Percentiles rank a stretch among this genome's conserved stretches.
Conservation (phyloP, 73 alveolate genomes). For the Halteria grandinella region DNA sequence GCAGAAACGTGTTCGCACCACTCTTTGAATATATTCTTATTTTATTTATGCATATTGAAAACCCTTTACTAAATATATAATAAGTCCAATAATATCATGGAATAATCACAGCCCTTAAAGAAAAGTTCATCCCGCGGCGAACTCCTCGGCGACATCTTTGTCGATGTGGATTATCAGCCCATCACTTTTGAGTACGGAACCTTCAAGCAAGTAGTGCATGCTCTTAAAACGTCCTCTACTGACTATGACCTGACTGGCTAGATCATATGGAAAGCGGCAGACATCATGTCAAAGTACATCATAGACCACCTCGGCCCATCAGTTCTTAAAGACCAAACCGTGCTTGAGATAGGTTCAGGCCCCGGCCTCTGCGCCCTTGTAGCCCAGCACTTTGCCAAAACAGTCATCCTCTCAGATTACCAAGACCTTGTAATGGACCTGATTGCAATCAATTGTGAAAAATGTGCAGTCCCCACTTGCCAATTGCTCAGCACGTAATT, state of each 20-base stretch:
- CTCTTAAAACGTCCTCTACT: slow-evolving; percentile 63
- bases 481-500: neutral
- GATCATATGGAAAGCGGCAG: slow-evolving; percentile 75
- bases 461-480: neutral
- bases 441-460: slow-evolving; percentile 28
- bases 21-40: too few species aligned
- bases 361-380: slow-evolving; percentile 70
- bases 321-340: slow-evolving; percentile 17
- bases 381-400: slow-evolving; percentile 33
- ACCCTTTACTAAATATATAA: neutral
- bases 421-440: slow-evolving; percentile 65
- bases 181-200: slow-evolving; percentile 30
- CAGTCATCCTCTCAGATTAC: slow-evolving; percentile 62
- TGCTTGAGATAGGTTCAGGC: slow-evolving; percentile 75
- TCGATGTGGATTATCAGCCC: slow-evolving; percentile 50
- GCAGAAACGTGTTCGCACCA: too few species aligned
- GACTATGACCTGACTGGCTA: slow-evolving; percentile 82
- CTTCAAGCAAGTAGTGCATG: slow-evolving; percentile 40
- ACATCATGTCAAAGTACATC: slow-evolving; percentile 47
- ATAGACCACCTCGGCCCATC: slow-evolving; percentile 22
- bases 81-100: too few species aligned
- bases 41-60: neutral
- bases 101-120: too few species aligned
- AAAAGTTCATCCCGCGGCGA: too few species aligned
- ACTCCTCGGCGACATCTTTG: slow-evolving; percentile 42